phyloP scores from a whole-genome alignment of 495 filamentous ascomycete species.

The Podospora pseudocomata region DNA sequence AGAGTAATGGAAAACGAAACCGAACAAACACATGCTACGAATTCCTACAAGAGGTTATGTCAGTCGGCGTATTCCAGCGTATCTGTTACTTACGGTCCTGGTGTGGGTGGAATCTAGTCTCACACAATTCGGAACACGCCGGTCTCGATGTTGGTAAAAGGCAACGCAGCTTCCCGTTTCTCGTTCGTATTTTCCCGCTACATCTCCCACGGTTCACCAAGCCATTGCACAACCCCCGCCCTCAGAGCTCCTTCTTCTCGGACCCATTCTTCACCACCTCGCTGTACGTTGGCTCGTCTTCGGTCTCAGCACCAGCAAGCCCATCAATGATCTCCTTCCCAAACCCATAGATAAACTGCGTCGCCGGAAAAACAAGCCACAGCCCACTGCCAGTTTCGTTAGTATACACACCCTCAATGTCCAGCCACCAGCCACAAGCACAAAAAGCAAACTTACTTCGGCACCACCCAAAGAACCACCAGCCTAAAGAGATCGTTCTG shows the following conservation, averaged over 20 bases:
- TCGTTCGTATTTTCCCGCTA: too few relatives aligned
- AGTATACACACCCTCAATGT: neutral
- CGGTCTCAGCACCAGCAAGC: conserved; percentile 36
- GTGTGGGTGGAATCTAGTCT: too few relatives aligned
- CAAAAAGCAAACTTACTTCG: conserved; percentile 59
- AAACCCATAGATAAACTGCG: conserved; percentile 68
- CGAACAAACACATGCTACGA: too few relatives aligned
- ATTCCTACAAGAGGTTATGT: too few relatives aligned
- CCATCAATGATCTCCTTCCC: conserved; percentile 67
- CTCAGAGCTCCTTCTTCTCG: neutral
- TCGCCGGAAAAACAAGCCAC: conserved; percentile 71
- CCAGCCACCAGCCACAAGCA: too few relatives aligned
- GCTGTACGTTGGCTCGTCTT: neutral
- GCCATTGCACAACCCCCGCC: too few relatives aligned
- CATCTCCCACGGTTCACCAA: too few relatives aligned
- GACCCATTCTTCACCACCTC: neutral
- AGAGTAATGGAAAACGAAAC: neutral
- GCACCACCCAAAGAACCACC: conserved; percentile 69
- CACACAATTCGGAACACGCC: too few relatives aligned
- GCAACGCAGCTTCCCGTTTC: too few relatives aligned
- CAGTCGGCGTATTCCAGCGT: too few relatives aligned
- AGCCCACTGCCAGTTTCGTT: conserved; percentile 55
- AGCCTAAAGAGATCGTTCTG: conserved; percentile 62
- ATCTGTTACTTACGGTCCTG: too few relatives aligned
- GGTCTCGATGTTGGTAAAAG: too few relatives aligned